These are phyloP conservation scores for Chrysanthemum seticuspe DNA, from an alignment of 129 eudicot species.

Conservation along the genomic window DNA sequence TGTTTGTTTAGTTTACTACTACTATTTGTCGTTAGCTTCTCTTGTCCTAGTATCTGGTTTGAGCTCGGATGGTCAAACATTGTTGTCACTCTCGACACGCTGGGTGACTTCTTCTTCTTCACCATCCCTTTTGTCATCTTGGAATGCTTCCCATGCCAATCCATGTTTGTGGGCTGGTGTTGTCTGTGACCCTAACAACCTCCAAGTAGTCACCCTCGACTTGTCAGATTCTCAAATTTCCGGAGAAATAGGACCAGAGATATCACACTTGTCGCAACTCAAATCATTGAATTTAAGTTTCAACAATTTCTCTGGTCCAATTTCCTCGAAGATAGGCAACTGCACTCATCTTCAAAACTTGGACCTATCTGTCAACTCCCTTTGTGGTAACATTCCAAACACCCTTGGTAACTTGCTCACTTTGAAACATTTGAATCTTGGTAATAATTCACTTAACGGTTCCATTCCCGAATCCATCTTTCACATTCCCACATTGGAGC, in stretches of 20 bases:
- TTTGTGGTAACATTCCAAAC: conserved; percentile 51
- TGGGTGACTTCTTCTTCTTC: conserved; percentile 47
- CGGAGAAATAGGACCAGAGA: conserved; percentile 68
- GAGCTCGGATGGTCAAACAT: conserved; percentile 55
- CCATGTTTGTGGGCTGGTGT: conserved; percentile 91
- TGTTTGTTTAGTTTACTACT: not conserved
- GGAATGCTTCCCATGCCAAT: conserved; percentile 60
- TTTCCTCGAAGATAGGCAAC: conserved; percentile 52
- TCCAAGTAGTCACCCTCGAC: conserved; percentile 38
- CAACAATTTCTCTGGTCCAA: conserved; percentile 48
- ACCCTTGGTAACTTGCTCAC: conserved; percentile 47
- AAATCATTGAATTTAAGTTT: conserved; percentile 38
- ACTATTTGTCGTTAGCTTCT: not conserved
- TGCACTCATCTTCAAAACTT: conserved; percentile 49
- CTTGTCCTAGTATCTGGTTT: conserved; percentile 32
- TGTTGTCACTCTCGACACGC: conserved; percentile 50
- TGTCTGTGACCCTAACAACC: conserved; percentile 35
- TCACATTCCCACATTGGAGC: conserved; percentile 31
- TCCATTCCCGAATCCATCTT: conserved; percentile 60
- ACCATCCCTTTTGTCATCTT: conserved; percentile 41
- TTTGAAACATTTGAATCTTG: conserved; percentile 38
- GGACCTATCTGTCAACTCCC: conserved; percentile 46
- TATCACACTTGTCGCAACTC: conserved; percentile 41
- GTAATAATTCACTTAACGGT: conserved; percentile 51
- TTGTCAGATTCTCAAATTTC: conserved; percentile 45